A percentile compares a stretch with the other conserved stretches of the same genome.
Conservation (phyloP, 2,329 filamentous ascomycete species). For the Septoria linicola region DNA sequence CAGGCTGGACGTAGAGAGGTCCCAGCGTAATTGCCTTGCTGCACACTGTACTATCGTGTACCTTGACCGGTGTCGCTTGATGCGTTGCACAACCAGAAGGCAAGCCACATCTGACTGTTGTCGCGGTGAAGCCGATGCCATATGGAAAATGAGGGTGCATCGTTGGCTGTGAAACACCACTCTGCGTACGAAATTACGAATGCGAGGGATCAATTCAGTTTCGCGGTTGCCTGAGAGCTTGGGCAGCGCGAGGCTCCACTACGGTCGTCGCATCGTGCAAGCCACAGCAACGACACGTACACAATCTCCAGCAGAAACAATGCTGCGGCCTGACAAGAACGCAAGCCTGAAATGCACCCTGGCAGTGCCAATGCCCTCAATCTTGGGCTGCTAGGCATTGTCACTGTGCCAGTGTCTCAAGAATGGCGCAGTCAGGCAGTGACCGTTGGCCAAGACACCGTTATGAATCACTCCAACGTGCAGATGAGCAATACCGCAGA, state of each 20-base stretch:
- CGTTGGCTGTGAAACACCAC: too few species aligned
- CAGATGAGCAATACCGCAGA: conserved; percentile 13
- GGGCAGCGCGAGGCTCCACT: background rate
- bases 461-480: conserved; percentile 10
- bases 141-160: too few species aligned
- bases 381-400: background rate
- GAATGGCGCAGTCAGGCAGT: conserved; percentile 10
- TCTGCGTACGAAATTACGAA: background rate
- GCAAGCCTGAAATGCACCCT: background rate
- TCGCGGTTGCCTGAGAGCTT: background rate
- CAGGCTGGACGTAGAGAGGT: too few species aligned
- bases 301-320: conserved; percentile 1
- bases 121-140: too few species aligned
- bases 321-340: conserved; percentile 17
- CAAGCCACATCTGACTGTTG: too few species aligned
- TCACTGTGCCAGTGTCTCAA: conserved; percentile 1
- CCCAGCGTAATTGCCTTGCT: too few species aligned
- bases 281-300: background rate
- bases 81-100: too few species aligned
- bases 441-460: conserved; percentile 3
- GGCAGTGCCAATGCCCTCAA: conserved; percentile 8
- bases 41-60: too few species aligned
- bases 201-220: background rate
- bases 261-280: background rate
- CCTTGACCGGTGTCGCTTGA: too few species aligned